Percentiles rank a stretch among this genome's conserved stretches.
Conservation (phyloP, 2,329 filamentous ascomycete genomes). For the Teratosphaeria destructans region DNA sequence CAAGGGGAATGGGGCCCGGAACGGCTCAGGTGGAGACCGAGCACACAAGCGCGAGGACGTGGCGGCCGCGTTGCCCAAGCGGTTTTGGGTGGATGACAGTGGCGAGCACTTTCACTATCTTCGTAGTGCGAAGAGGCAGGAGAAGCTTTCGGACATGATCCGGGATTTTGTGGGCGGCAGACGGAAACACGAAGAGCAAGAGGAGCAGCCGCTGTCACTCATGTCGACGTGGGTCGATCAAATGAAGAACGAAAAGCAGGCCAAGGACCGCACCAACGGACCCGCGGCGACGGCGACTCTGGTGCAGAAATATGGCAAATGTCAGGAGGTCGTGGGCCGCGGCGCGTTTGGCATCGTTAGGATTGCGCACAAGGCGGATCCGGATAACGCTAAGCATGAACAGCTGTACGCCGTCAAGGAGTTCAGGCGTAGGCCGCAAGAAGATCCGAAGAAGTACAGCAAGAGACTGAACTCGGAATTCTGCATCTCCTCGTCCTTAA, state of each 20-base stretch:
- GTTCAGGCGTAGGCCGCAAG: slow-evolving; percentile 85
- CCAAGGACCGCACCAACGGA: slow-evolving; percentile 65
- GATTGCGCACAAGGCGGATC: slow-evolving; percentile 90
- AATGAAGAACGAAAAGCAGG: slow-evolving; percentile 66
- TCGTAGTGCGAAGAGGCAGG: slow-evolving; percentile 80
- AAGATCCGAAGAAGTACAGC: slow-evolving; percentile 95
- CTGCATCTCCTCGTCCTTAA: slow-evolving; percentile 92
- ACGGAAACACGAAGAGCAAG: slow-evolving; percentile 57
- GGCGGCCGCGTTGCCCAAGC: slow-evolving; percentile 17
- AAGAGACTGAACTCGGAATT: slow-evolving; percentile 96
- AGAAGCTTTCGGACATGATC: slow-evolving; percentile 89
- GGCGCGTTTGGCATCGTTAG: slow-evolving; percentile 95
- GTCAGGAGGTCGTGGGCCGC: slow-evolving; percentile 89
- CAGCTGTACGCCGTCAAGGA: slow-evolving; percentile 97
- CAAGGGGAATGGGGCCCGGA: slow-evolving; percentile 10
- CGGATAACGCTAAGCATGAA: slow-evolving; percentile 64
- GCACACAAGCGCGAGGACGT: slow-evolving; percentile 17
- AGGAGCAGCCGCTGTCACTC: slow-evolving; percentile 75
- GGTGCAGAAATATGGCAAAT: slow-evolving; percentile 96
- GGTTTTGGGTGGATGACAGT: slow-evolving; percentile 51
- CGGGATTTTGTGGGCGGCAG: slow-evolving; percentile 71
- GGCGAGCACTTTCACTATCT: slow-evolving; percentile 80
- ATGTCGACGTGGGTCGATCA: slow-evolving; percentile 96
- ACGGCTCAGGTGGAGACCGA: slow-evolving; percentile 23
- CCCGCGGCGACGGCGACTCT: slow-evolving; percentile 67